Conservation (phyloP, 164 flowering plant genomes). For the Magnolia sinica region DNA sequence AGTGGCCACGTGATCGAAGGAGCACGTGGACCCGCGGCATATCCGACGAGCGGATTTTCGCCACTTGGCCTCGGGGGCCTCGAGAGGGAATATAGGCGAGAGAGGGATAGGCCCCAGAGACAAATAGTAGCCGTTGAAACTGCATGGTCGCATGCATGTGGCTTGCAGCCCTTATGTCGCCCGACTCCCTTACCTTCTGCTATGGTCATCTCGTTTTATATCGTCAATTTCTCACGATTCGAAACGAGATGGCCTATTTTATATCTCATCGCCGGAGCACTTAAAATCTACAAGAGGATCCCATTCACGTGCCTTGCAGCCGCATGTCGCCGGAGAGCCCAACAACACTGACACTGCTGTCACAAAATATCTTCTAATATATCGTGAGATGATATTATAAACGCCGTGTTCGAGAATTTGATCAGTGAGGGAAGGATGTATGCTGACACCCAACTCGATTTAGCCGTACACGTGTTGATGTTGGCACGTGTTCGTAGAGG, state of each 20-base stretch:
- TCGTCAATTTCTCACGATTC: background rate
- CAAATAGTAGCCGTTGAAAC: slow-evolving; percentile 44
- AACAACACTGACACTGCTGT: background rate
- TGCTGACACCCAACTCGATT: no score
- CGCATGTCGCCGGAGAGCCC: background rate
- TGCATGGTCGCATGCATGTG: background rate
- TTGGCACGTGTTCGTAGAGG: no score
- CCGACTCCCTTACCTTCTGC: background rate
- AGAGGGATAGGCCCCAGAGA: slow-evolving; percentile 20
- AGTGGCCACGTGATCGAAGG: background rate
- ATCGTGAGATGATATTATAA: background rate
- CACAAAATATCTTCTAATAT: background rate
- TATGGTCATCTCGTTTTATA: background rate
- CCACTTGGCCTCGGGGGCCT: slow-evolving; percentile 33
- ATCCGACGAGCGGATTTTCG: background rate
- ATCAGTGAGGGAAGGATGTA: no score
- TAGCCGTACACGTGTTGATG: no score
- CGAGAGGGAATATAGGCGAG: slow-evolving; percentile 46
- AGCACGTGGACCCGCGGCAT: background rate
- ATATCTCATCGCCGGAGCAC: background rate
- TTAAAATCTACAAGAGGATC: background rate
- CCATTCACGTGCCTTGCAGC: background rate
- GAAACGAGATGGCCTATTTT: background rate
- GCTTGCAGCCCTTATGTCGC: background rate
- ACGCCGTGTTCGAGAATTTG: background rate